phyloP scores from a whole-genome alignment of 1,139 yeast genomes.

The Magnusiomyces fungicola region DNA sequence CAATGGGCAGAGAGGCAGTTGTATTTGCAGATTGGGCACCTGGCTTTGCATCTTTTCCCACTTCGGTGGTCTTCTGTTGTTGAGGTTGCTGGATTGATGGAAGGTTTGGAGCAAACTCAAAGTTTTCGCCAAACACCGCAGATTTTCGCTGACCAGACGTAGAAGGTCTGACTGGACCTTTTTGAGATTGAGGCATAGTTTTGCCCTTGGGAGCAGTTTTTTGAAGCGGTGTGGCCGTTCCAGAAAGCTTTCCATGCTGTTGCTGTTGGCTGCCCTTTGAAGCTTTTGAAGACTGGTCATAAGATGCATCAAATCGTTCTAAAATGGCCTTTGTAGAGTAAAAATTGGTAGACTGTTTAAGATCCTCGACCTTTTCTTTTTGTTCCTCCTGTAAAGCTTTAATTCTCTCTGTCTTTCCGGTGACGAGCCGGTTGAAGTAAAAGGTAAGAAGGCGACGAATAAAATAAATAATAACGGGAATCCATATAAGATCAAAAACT shows the following conservation, averaged over 20 bases:
- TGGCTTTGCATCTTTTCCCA: not conserved
- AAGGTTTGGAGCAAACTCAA: constrained; percentile 10
- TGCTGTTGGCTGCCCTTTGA: constrained; percentile 6
- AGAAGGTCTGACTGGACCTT: not conserved
- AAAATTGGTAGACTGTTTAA: constrained; percentile 74
- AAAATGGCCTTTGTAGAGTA: constrained; percentile 68
- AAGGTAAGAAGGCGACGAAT: constrained; percentile 20
- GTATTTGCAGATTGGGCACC: too few relatives aligned
- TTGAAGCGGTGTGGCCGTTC: too few relatives aligned
- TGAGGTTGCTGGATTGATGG: constrained; percentile 4
- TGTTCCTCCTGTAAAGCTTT: constrained; percentile 45
- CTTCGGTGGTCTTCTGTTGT: not conserved
- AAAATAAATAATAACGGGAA: constrained; percentile 22
- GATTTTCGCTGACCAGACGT: constrained; percentile 1
- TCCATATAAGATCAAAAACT: constrained; percentile 14
- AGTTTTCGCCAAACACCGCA: constrained; percentile 1
- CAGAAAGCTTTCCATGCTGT: not conserved
- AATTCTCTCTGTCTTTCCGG: constrained; percentile 28
- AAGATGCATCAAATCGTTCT: constrained; percentile 43
- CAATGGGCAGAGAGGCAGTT: too few relatives aligned
- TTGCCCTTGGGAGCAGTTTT: not conserved
- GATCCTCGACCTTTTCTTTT: constrained; percentile 55
- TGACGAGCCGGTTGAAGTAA: constrained; percentile 20
- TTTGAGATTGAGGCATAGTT: not conserved
- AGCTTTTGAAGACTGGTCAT: constrained; percentile 8